Percentiles rank a stretch among this genome's conserved stretches.
Conservation (phyloP, 352 stramenopile genomes). For the Phytophthora melonis region DNA sequence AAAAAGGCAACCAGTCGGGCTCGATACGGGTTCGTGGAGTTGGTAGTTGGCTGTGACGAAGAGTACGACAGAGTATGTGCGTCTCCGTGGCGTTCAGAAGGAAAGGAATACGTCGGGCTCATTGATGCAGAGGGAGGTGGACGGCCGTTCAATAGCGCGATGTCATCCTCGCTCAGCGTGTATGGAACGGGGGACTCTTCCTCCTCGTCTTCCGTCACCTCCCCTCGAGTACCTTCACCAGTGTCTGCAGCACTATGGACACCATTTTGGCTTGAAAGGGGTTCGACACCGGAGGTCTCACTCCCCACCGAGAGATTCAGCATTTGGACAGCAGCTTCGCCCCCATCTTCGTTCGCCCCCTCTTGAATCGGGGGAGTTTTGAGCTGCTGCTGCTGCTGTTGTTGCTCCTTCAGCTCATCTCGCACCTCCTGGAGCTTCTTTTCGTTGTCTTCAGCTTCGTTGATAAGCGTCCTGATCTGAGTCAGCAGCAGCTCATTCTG, state of each 20-base stretch:
- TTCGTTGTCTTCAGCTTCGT: constrained; percentile 60
- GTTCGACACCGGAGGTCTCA: constrained; percentile 3
- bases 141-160: constrained; percentile 77
- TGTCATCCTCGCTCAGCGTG: constrained; percentile 73
- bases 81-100: constrained; percentile 12
- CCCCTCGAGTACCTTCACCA: constrained; percentile 5
- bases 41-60: constrained; percentile 2
- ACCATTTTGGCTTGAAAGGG: neutral
- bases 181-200: constrained; percentile 52
- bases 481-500: constrained; percentile 86
- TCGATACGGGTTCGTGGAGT: constrained; percentile 50
- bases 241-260: neutral
- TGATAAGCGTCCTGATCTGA: constrained; percentile 79
- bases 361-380: neutral
- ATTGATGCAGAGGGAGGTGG: constrained; percentile 10
- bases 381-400: constrained; percentile 23
- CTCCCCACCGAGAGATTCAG: constrained; percentile 25
- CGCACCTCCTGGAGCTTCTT: constrained; percentile 44
- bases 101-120: neutral
- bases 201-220: constrained; percentile 21
- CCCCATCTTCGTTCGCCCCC: constrained; percentile 4
- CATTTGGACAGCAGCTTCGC: constrained; percentile 20
- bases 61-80: constrained; percentile 25
- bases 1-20: constrained; percentile 71
- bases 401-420: constrained; percentile 32